Percentiles rank a stretch among this genome's conserved stretches.
Conservation (phyloP, 169 alveolate species). For the Besnoitia besnoiti region DNA sequence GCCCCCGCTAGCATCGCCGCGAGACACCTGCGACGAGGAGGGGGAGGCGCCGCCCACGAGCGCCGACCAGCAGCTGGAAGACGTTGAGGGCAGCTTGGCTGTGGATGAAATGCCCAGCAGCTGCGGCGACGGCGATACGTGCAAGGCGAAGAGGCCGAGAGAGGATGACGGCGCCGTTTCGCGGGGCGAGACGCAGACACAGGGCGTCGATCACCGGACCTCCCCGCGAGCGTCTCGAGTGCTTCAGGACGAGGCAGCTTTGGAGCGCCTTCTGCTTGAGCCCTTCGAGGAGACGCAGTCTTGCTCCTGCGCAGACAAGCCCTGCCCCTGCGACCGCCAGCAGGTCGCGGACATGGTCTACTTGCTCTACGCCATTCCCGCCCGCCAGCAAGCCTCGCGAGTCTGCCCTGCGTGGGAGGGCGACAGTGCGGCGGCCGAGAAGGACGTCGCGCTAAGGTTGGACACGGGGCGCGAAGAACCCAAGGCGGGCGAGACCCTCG, state of each 20-base stretch:
- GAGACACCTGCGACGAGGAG: not conserved
- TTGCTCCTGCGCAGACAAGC: not conserved
- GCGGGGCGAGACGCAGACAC: not conserved
- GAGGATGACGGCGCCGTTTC: not conserved
- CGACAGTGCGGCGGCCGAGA: too few species aligned
- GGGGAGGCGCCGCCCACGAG: not conserved
- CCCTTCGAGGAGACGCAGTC: not conserved
- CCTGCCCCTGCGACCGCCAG: conserved; percentile 45
- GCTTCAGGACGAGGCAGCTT: not conserved
- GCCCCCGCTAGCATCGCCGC: conserved; percentile 3
- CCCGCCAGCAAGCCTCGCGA: not conserved
- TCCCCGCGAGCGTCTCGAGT: not conserved
- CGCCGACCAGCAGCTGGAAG: not conserved
- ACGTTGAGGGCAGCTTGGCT: not conserved
- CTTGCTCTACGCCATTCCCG: conserved; percentile 9
- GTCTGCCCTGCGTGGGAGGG: too few species aligned
- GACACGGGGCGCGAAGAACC: not conserved
- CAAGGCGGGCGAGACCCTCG: too few species aligned
- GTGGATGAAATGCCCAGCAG: not conserved
- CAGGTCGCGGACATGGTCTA: conserved; percentile 24
- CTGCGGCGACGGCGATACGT: not conserved
- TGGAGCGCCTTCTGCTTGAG: conserved; percentile 4
- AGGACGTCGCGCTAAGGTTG: too few species aligned
- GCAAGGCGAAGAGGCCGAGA: not conserved
- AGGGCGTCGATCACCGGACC: not conserved